Evolutionary conservation across 2,329 filamentous ascomycete species (phyloP), one percentile per base, ranked within the genome.

Genomic region (Fusarium chlamydosporum): DNA sequence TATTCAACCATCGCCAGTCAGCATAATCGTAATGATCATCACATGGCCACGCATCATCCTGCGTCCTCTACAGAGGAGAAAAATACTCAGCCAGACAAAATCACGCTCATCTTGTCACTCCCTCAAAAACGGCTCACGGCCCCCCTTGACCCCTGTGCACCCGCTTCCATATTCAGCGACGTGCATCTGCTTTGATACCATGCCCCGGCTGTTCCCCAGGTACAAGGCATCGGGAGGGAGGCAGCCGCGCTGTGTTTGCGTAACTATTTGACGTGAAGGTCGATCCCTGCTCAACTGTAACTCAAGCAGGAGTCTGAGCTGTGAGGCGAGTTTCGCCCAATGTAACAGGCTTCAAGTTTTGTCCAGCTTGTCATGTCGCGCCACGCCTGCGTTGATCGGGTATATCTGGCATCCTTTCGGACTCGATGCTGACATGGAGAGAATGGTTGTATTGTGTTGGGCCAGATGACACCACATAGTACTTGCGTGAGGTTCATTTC

Each of bases 111-210:
- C 52, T 65, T 31, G 54, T 55, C 53, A 61, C 61, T 67, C 53
- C 45, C 48, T 52, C 65, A 55, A 56, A 43, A 56, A 65, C 69
- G 56, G 56, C 66, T 56, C 60, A 67, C 42, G 37, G 38, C 40
- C 55, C 63, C 55, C 58, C 65, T 59, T 45, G 50, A 62, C 54
- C 72, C 72, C 72, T 73, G 70, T 65, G 56, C 65, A 48, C 58
- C 62, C 37, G 52, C 59, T 71, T 71, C 72, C 72, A 48, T 43
- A 68, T 75, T 61, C 41, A 72, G 72, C 72, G 72, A 74, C 70
- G 31, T 74, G 72, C 72, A 74, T 74, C 70, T 51, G 54, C 56
- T 56, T 29, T 63, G 65, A 56, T 51, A 60, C 42, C 57, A 56
- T 20, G 50, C 56, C 56, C 53, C 42, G 50, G 47, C 29, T 53